Conservation (phyloP, 2,329 filamentous ascomycete species). For the Coniochaeta hoffmannii region DNA sequence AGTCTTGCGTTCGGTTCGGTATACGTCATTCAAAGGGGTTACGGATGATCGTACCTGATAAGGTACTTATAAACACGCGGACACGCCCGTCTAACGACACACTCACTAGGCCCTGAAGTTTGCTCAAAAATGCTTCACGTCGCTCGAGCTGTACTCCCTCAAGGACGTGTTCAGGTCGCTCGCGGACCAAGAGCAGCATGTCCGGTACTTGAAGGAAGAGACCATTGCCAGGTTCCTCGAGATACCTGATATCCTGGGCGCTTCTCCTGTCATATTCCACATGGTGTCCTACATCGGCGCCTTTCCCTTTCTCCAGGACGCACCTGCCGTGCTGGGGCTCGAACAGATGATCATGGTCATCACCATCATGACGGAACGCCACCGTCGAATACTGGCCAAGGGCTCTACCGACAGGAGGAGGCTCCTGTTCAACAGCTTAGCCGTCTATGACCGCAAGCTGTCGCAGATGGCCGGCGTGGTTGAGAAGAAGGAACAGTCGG, state of each 20-base stretch:
- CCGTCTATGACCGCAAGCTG: constrained; percentile 59
- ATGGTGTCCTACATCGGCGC: constrained; percentile 65
- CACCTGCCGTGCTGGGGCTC: constrained; percentile 61
- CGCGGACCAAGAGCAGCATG: constrained; percentile 53
- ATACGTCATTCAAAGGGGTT: not conserved
- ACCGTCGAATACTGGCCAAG: constrained; percentile 53
- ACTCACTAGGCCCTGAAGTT: constrained; percentile 49
- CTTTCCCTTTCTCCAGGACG: constrained; percentile 65
- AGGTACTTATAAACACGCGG: not conserved
- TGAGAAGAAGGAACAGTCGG: constrained; percentile 7
- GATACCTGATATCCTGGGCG: constrained; percentile 61
- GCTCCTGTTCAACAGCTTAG: constrained; percentile 63
- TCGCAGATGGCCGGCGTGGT: constrained; percentile 23
- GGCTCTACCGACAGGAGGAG: constrained; percentile 52
- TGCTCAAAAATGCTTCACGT: constrained; percentile 62
- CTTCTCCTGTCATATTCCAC: constrained; percentile 62
- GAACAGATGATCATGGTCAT: constrained; percentile 67
- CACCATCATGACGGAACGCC: constrained; percentile 64
- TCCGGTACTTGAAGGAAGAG: constrained; percentile 62
- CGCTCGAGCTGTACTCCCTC: constrained; percentile 66
- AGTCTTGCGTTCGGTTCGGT: not conserved
- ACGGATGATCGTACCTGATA: not conserved
- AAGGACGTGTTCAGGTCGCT: constrained; percentile 66
- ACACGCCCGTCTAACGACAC: too few species aligned
- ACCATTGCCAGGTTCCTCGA: constrained; percentile 66